Conservation (phyloP, 495 filamentous ascomycete species). For the Neurospora pannonica region DNA sequence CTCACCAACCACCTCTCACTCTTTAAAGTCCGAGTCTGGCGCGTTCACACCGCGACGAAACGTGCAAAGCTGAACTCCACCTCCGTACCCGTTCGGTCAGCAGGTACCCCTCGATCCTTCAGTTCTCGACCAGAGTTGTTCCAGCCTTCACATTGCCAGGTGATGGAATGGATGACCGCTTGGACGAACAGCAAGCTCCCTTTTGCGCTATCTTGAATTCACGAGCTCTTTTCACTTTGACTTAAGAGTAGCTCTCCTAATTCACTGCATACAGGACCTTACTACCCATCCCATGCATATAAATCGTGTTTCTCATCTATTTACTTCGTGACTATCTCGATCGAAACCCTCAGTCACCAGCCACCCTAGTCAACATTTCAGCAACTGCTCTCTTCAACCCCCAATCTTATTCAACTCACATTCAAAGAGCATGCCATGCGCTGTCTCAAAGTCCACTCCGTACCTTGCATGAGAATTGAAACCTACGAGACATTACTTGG, state of each 20-base stretch:
- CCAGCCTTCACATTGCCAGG: background rate
- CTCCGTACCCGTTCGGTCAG: background rate
- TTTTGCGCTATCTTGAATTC: background rate
- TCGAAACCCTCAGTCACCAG: too few species aligned
- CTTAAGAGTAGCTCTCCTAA: too few species aligned
- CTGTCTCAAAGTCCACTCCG: background rate
- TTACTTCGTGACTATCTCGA: too few species aligned
- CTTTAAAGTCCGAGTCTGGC: background rate
- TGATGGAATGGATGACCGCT: background rate
- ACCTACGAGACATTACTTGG: background rate
- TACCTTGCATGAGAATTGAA: background rate
- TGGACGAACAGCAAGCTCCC: background rate
- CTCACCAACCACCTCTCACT: background rate
- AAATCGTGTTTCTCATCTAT: too few species aligned
- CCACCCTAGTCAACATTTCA: background rate
- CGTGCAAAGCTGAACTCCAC: background rate
- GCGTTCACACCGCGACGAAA: background rate
- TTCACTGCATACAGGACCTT: too few species aligned
- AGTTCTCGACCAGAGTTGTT: background rate
- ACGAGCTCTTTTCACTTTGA: background rate
- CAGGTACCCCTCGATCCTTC: background rate
- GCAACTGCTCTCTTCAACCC: background rate
- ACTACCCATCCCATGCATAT: too few species aligned
- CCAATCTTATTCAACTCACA: background rate
- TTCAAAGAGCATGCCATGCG: background rate